These are phyloP conservation scores for Pseudogymnoascus pannorum DNA, from an alignment of 2,329 filamentous ascomycete species.

Conservation along the genomic window DNA sequence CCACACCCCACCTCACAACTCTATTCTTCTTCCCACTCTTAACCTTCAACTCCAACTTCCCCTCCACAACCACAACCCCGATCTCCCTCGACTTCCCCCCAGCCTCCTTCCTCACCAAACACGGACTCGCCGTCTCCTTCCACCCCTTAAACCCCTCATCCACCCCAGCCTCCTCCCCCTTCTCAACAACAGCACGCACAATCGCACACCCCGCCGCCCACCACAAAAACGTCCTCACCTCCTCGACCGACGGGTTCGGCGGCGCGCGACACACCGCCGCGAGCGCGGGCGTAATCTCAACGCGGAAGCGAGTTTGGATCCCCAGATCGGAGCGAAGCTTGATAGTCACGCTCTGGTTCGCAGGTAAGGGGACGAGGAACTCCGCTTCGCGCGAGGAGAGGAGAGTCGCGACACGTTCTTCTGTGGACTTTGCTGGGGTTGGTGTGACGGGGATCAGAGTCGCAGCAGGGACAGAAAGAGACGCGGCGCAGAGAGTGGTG, in stretches of 20 bases:
- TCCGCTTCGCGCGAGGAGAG: conserved; percentile 36
- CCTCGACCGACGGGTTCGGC: not conserved
- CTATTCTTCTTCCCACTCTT: conserved; percentile 19
- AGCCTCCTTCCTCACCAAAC: not conserved
- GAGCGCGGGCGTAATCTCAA: not conserved
- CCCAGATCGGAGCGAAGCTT: conserved; percentile 24
- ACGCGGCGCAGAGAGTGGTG: conserved; percentile 19
- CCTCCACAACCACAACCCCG: conserved; percentile 9
- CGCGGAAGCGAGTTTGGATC: not conserved
- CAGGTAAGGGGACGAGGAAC: conserved; percentile 32
- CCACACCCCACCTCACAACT: conserved; percentile 15
- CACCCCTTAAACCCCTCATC: conserved; percentile 10
- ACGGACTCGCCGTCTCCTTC: not conserved
- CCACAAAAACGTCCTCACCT: not conserved
- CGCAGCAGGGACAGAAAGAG: conserved; percentile 19
- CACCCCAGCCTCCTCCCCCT: not conserved
- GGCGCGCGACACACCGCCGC: not conserved
- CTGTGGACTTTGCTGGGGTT: conserved; percentile 22
- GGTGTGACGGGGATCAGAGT: conserved; percentile 16
- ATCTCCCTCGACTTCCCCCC: conserved; percentile 10
- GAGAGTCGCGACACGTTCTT: conserved; percentile 36
- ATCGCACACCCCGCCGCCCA: not conserved
- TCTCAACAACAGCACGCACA: not conserved
- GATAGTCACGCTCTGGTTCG: conserved; percentile 30
- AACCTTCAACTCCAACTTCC: conserved; percentile 18